Evolutionary conservation across 1,139 yeast species (phyloP).

Genomic region (Meyerozyma athensensis): DNA sequence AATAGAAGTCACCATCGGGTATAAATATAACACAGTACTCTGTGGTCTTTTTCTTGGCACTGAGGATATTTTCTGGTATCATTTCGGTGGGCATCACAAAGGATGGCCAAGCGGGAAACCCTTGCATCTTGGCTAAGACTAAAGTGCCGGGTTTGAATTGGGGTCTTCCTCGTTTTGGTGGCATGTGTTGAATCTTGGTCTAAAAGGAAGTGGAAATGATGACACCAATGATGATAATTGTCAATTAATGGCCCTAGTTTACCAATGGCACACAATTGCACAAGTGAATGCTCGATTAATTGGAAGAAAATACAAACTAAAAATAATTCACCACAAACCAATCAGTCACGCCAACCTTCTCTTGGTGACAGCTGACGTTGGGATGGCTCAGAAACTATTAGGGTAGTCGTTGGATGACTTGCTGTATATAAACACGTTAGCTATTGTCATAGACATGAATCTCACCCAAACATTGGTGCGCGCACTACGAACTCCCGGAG

Average conservation of each 20-base stretch:
- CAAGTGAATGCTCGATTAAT: too few species aligned
- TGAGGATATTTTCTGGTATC: conserved; percentile 35
- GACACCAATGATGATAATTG: not conserved
- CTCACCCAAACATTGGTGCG: conserved; percentile 4
- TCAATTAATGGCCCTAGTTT: not conserved
- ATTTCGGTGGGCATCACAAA: conserved; percentile 40
- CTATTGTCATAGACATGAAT: not conserved
- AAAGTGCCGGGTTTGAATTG: conserved; percentile 30
- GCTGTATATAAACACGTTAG: not conserved
- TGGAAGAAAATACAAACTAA: too few species aligned
- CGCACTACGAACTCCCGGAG: too few species aligned
- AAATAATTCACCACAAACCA: too few species aligned
- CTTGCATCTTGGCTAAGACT: conserved; percentile 46
- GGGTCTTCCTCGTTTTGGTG: conserved; percentile 20
- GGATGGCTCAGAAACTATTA: not conserved
- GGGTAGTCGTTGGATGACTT: not conserved
- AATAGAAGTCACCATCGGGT: conserved; percentile 46
- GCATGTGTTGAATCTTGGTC: conserved; percentile 15
- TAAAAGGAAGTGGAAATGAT: not conserved
- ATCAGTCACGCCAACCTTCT: too few species aligned
- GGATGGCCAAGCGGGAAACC: conserved; percentile 48
- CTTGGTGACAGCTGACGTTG: not conserved
- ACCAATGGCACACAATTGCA: too few species aligned
- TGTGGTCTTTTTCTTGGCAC: conserved; percentile 36
- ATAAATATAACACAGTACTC: conserved; percentile 43